These are phyloP conservation scores for Clarireedia sp. DNA, from an alignment of 2,329 filamentous ascomycete species.

Conservation along the genomic window DNA sequence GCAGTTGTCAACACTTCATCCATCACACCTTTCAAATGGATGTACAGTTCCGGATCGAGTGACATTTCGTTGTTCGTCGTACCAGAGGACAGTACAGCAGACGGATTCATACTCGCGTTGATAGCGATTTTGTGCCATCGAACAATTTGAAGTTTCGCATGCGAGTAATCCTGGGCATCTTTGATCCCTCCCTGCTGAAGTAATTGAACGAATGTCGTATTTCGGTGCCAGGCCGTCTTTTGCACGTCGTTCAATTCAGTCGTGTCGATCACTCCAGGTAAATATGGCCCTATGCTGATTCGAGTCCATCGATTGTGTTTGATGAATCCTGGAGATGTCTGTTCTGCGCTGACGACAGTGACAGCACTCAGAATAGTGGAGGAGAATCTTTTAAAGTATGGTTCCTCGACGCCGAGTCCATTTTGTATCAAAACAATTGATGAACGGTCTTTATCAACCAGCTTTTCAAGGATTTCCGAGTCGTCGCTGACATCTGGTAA, in stretches of 20 bases:
- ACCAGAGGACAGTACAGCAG: constrained; percentile 58
- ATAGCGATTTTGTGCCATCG: constrained; percentile 73
- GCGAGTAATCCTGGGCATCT: constrained; percentile 56
- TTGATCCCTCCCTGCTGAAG: constrained; percentile 46
- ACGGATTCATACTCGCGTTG: constrained; percentile 69
- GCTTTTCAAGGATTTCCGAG: constrained; percentile 21
- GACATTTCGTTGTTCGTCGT: constrained; percentile 60
- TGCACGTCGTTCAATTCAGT: neutral
- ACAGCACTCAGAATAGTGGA: constrained; percentile 58
- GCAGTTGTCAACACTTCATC: constrained; percentile 59
- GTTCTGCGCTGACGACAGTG: constrained; percentile 61
- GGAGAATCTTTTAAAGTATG: constrained; percentile 56
- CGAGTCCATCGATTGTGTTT: constrained; percentile 68
- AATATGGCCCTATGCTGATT: constrained; percentile 61
- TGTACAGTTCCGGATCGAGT: constrained; percentile 51
- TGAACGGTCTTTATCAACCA: constrained; percentile 22
- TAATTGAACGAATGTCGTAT: constrained; percentile 42
- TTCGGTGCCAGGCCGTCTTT: constrained; percentile 15
- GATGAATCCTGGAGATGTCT: constrained; percentile 53
- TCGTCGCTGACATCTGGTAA: constrained; percentile 28
- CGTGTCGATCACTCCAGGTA: constrained; percentile 36
- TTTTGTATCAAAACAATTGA: constrained; percentile 28
- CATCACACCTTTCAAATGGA: constrained; percentile 60
- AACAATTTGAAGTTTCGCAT: constrained; percentile 60
- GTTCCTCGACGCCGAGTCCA: constrained; percentile 34